Percentiles rank a stretch among this genome's conserved stretches.
phyloP scores from a whole-genome alignment of 495 filamentous ascomycete genomes.

The Neurospora sp. region DNA sequence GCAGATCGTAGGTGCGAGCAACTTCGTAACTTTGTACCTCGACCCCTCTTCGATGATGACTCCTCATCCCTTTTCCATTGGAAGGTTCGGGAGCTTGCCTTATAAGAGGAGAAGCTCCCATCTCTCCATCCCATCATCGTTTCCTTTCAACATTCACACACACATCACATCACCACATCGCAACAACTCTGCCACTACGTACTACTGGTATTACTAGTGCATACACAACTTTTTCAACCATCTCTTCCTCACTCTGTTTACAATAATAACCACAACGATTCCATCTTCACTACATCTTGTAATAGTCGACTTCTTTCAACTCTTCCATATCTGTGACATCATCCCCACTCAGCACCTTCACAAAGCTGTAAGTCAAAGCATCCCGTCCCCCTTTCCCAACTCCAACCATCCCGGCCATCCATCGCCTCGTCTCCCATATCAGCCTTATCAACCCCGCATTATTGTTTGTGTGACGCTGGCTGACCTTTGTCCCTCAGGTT shows the following conservation, averaged over 20 bases:
- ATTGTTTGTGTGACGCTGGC: constrained; percentile 6
- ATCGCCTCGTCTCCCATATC: background rate
- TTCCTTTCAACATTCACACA: constrained; percentile 8
- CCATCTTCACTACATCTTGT: background rate
- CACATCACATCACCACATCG: constrained; percentile 4
- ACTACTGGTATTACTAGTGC: background rate
- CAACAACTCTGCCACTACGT: background rate
- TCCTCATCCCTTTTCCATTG: background rate
- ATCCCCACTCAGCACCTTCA: background rate
- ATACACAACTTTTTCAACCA: background rate
- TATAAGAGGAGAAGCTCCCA: constrained; percentile 17
- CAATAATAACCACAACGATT: background rate
- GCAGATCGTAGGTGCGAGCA: constrained; percentile 1
- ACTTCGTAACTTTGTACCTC: background rate
- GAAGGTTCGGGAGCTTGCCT: constrained; percentile 1
- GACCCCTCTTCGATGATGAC: background rate
- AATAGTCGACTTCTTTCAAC: constrained; percentile 2
- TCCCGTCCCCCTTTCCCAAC: background rate
- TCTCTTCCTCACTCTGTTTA: background rate
- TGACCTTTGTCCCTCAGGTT: background rate
- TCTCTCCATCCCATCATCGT: constrained; percentile 1
- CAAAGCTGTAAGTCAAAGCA: background rate
- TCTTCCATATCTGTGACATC: background rate
- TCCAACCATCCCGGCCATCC: constrained; percentile 1
- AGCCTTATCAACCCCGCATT: constrained; percentile 6